Conservation (phyloP, 2,329 filamentous ascomycete genomes). For the Paracorniculantispora psalliotae region DNA sequence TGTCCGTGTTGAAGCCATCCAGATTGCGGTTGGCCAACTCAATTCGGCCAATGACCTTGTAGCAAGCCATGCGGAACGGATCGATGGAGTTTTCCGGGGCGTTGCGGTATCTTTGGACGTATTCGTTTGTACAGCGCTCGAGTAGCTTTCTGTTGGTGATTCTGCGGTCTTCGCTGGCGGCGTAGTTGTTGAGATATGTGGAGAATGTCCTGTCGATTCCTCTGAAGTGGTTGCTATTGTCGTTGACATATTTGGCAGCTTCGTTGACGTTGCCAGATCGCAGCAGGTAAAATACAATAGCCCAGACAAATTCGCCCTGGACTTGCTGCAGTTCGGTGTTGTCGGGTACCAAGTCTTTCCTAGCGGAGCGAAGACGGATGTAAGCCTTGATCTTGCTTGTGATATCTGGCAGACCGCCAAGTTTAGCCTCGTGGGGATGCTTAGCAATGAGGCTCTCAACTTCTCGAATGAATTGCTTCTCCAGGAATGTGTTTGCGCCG, state of each 20-base stretch:
- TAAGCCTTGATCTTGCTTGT: constrained; percentile 91
- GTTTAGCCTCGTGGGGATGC: constrained; percentile 80
- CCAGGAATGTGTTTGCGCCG: constrained; percentile 74
- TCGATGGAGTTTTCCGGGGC: constrained; percentile 84
- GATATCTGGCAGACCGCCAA: constrained; percentile 82
- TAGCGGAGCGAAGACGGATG: constrained; percentile 71
- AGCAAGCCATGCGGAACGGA: constrained; percentile 93
- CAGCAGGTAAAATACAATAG: constrained; percentile 86
- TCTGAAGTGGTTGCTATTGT: constrained; percentile 74
- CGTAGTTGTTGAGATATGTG: constrained; percentile 81
- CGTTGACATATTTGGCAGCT: constrained; percentile 79
- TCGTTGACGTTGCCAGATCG: constrained; percentile 79
- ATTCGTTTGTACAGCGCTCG: constrained; percentile 84
- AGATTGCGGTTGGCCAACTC: constrained; percentile 61
- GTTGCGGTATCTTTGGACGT: constrained; percentile 77
- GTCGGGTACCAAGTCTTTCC: constrained; percentile 80
- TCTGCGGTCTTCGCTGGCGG: constrained; percentile 68
- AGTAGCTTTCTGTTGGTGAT: constrained; percentile 70
- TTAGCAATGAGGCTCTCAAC: constrained; percentile 74
- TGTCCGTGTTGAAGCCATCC: constrained; percentile 57
- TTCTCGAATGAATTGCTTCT: constrained; percentile 73
- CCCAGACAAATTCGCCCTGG: constrained; percentile 84
- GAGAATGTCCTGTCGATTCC: constrained; percentile 88
- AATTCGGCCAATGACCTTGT: constrained; percentile 89
- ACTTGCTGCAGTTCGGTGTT: constrained; percentile 75